A percentile compares a stretch with the other conserved stretches of the same genome.
Evolutionary conservation across 495 filamentous ascomycete species (phyloP).

Genomic region (Aspergillus kassunensis): DNA sequence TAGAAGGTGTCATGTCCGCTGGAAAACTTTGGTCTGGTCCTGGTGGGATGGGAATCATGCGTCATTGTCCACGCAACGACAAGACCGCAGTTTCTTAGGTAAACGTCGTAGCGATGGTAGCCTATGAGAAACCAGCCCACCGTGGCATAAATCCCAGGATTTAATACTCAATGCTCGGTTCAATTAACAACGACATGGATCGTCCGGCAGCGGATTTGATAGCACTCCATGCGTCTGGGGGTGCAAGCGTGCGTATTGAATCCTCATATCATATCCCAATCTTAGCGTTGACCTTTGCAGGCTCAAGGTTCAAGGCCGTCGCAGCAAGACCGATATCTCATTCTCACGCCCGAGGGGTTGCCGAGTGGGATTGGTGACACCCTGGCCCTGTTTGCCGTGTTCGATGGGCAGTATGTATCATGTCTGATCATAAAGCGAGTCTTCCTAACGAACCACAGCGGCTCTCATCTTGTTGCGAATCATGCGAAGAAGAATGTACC

Average conservation of each 20-base stretch:
- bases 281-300: conserved; percentile 17
- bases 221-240: neutral
- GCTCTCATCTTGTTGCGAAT: conserved; percentile 31
- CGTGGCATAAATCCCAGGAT: neutral
- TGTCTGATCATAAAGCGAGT: no score
- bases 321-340: conserved; percentile 33
- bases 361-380: conserved; percentile 24
- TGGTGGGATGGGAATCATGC: no score
- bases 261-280: neutral
- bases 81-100: no score
- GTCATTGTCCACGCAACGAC: no score
- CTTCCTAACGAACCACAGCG: no score
- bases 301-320: conserved; percentile 27
- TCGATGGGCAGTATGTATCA: conserved; percentile 40
- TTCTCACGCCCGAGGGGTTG: conserved; percentile 32
- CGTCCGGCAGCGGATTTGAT: neutral
- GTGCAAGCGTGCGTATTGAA: neutral
- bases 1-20: no score
- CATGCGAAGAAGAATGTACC: conserved; percentile 32
- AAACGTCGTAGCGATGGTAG: no score
- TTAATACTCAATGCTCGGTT: neutral
- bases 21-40: no score
- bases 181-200: neutral
- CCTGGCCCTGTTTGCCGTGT: conserved; percentile 37
- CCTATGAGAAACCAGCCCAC: no score